A percentile compares a stretch with the other conserved stretches of the same genome.
phyloP scores from a whole-genome alignment of 306 rosid genomes.

The Oxytropis ochrocephala region DNA sequence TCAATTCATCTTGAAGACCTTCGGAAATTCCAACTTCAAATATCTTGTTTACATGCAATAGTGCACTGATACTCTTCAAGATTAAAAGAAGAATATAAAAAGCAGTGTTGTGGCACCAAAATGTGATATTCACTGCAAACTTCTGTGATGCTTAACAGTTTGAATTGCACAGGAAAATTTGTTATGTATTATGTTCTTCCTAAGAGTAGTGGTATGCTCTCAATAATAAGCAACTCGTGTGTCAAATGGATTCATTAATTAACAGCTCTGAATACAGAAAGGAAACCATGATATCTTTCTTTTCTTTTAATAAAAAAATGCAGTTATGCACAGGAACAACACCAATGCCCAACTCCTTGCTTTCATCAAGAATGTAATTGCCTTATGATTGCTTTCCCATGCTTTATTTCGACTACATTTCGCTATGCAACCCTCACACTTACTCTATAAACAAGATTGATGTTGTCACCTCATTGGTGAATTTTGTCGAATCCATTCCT shows the following conservation, averaged over 20 bases:
- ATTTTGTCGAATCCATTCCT: too few species aligned
- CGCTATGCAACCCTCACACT: not conserved
- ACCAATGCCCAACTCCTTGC: not conserved
- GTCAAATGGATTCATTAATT: not conserved
- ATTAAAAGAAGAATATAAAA: not conserved
- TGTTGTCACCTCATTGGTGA: not conserved
- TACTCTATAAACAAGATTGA: not conserved
- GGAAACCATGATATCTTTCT: not conserved
- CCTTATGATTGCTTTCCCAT: not conserved
- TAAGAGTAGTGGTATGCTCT: slow-evolving; percentile 4
- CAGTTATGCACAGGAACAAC: not conserved
- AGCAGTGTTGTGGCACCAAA: not conserved
- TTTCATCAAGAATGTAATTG: not conserved
- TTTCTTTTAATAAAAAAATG: not conserved
- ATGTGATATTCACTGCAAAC: not conserved
- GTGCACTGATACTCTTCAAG: slow-evolving; percentile 72
- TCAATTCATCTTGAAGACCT: slow-evolving; percentile 63
- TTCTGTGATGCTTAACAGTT: not conserved
- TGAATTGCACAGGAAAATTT: not conserved
- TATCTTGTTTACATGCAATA: slow-evolving; percentile 83
- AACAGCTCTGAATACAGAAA: not conserved
- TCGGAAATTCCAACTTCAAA: slow-evolving; percentile 95
- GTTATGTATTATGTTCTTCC: not conserved
- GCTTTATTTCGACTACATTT: not conserved
- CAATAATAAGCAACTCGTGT: not conserved